Evolutionary conservation across 148 eudicot genomes (phyloP).

Genomic region (Talinum fruticosum): DNA sequence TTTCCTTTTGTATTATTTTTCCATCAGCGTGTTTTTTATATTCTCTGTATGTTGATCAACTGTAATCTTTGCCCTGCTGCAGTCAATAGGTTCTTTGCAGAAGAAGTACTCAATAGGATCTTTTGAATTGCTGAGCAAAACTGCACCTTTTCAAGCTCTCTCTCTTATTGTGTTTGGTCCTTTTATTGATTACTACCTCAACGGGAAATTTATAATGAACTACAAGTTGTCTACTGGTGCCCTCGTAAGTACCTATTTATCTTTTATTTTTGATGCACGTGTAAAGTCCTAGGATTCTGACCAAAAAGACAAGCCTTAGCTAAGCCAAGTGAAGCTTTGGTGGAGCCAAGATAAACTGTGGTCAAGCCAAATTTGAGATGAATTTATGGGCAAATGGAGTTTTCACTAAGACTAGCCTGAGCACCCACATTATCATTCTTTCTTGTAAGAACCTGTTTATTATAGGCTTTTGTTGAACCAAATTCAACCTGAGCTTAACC

Average conservation of each 20-base stretch:
- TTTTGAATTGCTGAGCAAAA: slow-evolving; percentile 73
- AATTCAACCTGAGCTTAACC: background rate
- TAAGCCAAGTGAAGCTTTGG: background rate
- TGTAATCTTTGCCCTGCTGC: slow-evolving; percentile 26
- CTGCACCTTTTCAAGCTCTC: slow-evolving; percentile 77
- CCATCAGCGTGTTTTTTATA: background rate
- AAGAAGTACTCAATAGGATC: slow-evolving; percentile 78
- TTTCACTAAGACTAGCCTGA: background rate
- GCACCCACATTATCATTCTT: background rate
- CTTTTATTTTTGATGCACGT: background rate
- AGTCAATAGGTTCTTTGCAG: slow-evolving; percentile 82
- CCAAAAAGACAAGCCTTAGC: background rate
- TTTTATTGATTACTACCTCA: slow-evolving; percentile 56
- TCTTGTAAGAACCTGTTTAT: background rate
- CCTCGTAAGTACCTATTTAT: slow-evolving; percentile 42
- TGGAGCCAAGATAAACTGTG: background rate
- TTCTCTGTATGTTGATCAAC: background rate
- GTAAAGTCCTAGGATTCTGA: background rate
- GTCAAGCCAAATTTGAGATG: background rate
- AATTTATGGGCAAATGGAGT: background rate
- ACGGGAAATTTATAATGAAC: slow-evolving; percentile 39
- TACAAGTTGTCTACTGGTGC: slow-evolving; percentile 51
- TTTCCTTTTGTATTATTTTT: background rate
- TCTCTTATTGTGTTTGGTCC: slow-evolving; percentile 77
- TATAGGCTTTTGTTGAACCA: background rate